Evolutionary conservation across 2,329 filamentous ascomycete genomes (phyloP).

Genomic region (Claviceps capensis): DNA sequence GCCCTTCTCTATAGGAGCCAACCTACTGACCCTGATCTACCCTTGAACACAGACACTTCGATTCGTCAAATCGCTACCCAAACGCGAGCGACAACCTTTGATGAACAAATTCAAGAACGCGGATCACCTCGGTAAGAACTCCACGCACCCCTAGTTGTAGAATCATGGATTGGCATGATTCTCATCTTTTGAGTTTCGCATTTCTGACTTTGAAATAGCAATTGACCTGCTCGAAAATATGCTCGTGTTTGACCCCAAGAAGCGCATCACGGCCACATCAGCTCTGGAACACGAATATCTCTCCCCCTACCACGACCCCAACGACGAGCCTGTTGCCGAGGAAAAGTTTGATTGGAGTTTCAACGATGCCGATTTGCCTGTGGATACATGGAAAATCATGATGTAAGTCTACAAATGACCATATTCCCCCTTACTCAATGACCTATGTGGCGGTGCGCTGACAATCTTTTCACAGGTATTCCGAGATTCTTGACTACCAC

Average conservation of each 20-base stretch:
- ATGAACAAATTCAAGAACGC: constrained; percentile 89
- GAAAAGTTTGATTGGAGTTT: constrained; percentile 99
- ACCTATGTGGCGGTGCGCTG: neutral
- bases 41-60: constrained; percentile 55
- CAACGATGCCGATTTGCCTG: constrained; percentile 91
- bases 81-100: constrained; percentile 80
- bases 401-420: constrained; percentile 49
- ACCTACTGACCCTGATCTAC: neutral
- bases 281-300: constrained; percentile 89
- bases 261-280: constrained; percentile 75
- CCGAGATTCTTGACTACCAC: constrained; percentile 96
- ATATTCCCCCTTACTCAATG: neutral
- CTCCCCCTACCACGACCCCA: constrained; percentile 90
- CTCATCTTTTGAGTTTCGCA: neutral
- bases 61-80: constrained; percentile 94
- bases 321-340: constrained; percentile 86
- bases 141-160: neutral
- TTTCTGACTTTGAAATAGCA: constrained; percentile 34
- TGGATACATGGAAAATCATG: constrained; percentile 99
- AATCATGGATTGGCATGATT: neutral
- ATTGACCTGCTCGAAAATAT: constrained; percentile 91
- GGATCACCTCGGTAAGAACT: constrained; percentile 57
- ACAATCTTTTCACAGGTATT: constrained; percentile 59
- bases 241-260: constrained; percentile 98
- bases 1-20: neutral